Evolutionary conservation across 2,329 filamentous ascomycete genomes (phyloP), one percentile per base, ranked within the genome.

Genomic region (Tolypocladium tropicale): DNA sequence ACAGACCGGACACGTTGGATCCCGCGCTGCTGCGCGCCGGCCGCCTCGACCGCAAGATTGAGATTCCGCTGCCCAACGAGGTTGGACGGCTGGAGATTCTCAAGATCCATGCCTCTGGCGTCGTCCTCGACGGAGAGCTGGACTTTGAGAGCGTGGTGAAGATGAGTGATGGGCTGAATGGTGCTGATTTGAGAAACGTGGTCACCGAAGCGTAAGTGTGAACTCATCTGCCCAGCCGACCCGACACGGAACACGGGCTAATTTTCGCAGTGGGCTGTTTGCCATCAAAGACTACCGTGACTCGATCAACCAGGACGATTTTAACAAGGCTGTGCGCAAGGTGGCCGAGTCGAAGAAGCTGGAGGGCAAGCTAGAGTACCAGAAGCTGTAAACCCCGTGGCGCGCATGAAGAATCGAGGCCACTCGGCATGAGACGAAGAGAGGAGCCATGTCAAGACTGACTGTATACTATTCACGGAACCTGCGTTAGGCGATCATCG

Each of bases 141-240:
- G 95, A 99, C 72, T 99, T 95, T 69, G 94, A 99, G 81, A 96
- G 90, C 66, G 91, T 99, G 58, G 94, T 99, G 63, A 99, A 99
- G 85, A 99, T 99, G 94, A 96, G 92, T 65, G 94, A 99, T 68
- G 92, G 93, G 32, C 82, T 99, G 66, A 99, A 99, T 74, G 94
- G 94, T 70, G 94, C 94, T 53, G 94, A 99, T 83, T 76, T 99
- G 78, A 82, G 94, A 68, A 99, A 99, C 70, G 92, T 99, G 54
- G 92, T 99, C 54, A 99, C 94, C 16, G 94, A 99, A 80, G 94
- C 94, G 90, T 95, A 82, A 79, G 90, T 85, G 36, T 34, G 48
- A 5, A 28, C 18, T 3, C 18, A 18, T 18, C 18, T 21, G 25
- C 46, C 1, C 28, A n/a, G 25, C 16, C 1, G 18, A 10, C 10